Conservation (phyloP, 371 early-diverging fungal species). For the Actinomortierella ambigua region DNA sequence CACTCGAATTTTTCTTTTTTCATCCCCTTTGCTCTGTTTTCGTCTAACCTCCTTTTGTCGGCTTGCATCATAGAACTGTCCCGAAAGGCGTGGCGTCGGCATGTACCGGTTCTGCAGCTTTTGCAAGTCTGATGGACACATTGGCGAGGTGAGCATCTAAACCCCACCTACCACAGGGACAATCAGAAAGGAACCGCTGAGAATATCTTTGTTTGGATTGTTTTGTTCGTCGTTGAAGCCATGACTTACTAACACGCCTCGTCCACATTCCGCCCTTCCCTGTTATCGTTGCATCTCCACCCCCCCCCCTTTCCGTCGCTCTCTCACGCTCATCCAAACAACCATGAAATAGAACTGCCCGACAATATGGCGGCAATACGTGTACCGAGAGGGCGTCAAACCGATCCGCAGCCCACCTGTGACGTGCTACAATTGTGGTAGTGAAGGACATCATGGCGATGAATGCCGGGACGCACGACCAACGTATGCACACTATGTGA, state of each 20-base stretch:
- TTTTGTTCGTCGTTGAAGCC: background rate
- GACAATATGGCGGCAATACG: constrained; percentile 34
- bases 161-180: no score
- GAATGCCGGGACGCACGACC: background rate
- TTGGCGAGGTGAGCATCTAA: constrained; percentile 20
- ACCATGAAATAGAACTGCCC: constrained; percentile 35
- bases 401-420: no score
- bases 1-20: background rate
- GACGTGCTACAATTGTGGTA: constrained; percentile 40
- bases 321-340: no score
- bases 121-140: constrained; percentile 16
- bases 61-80: constrained; percentile 13
- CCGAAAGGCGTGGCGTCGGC: constrained; percentile 13
- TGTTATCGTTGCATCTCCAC: background rate
- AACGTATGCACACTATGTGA: background rate
- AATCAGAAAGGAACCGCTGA: no score
- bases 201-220: background rate
- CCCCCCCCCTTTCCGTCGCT: no score
- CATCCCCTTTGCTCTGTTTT: background rate
- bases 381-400: constrained; percentile 1
- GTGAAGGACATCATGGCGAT: constrained; percentile 34
- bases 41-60: background rate
- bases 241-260: background rate
- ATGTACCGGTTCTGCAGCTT: constrained; percentile 5
- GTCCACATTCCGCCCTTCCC: background rate